These are phyloP conservation scores for Orbilia oligospora DNA, from an alignment of 2,329 filamentous ascomycete genomes.

Conservation along the genomic window DNA sequence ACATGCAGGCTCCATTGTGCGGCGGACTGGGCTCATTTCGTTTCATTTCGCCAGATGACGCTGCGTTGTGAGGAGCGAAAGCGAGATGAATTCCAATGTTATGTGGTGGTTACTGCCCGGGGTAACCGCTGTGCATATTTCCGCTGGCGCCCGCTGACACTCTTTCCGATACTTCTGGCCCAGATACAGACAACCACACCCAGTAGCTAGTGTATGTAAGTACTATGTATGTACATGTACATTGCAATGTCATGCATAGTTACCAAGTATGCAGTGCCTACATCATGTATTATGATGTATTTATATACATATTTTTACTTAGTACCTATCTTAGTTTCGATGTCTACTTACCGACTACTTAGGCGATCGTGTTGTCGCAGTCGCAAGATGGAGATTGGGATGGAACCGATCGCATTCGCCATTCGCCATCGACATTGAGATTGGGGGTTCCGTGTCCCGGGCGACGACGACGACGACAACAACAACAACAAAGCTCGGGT, in stretches of 20 bases:
- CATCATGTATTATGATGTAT: conserved; percentile 6
- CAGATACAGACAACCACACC: background rate
- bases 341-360: too few species aligned
- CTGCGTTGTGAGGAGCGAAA: conserved; percentile 16
- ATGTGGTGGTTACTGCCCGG: conserved; percentile 16
- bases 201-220: too few species aligned
- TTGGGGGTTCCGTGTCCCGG: conserved; percentile 30
- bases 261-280: background rate
- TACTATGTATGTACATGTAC: background rate
- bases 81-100: conserved; percentile 11
- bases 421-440: conserved; percentile 1
- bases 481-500: background rate
- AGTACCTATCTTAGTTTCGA: background rate
- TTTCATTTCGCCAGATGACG: conserved; percentile 43
- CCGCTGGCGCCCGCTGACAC: conserved; percentile 46
- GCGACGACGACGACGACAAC: conserved; percentile 22
- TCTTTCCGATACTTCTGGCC: conserved; percentile 5
- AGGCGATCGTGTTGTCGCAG: conserved; percentile 9
- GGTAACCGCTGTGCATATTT: conserved; percentile 58
- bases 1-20: conserved; percentile 30
- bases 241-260: conserved; percentile 8
- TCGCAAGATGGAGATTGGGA: background rate
- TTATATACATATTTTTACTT: background rate
- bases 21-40: conserved; percentile 30
- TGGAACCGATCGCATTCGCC: conserved; percentile 8